Percentiles rank a stretch among this genome's conserved stretches.
These are phyloP conservation scores for Phlebiopsis flavidoalba DNA, from an alignment of 768 basidiomycete species.

Conservation along the genomic window DNA sequence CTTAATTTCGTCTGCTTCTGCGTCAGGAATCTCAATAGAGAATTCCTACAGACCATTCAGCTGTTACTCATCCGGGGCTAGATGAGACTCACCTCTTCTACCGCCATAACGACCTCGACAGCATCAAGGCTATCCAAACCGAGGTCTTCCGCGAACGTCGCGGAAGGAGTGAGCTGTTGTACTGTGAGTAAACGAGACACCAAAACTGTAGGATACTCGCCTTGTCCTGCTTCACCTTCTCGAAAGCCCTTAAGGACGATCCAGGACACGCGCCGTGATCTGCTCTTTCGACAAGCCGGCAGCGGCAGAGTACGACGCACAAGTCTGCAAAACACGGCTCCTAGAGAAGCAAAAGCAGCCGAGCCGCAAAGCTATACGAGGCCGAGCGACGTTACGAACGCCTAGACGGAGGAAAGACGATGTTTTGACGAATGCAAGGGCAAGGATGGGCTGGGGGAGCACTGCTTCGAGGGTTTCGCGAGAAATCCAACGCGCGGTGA, in stretches of 20 bases:
- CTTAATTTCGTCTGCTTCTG: conserved; percentile 91
- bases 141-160: conserved; percentile 76
- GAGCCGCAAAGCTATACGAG: conserved; percentile 29
- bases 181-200: not conserved
- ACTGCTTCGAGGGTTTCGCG: too few relatives aligned
- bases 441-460: conserved; percentile 2
- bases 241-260: conserved; percentile 84
- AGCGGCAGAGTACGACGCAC: conserved; percentile 58
- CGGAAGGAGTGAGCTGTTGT: conserved; percentile 54
- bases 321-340: conserved; percentile 27
- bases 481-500: conserved; percentile 16
- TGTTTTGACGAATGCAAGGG: conserved; percentile 22
- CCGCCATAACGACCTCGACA: conserved; percentile 98
- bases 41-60: conserved; percentile 64
- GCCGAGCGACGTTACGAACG: conserved; percentile 38
- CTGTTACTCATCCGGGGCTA: not conserved
- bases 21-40: conserved; percentile 95
- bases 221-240: conserved; percentile 79
- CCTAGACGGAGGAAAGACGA: conserved; percentile 56
- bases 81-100: conserved; percentile 68
- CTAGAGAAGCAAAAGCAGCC: conserved; percentile 15
- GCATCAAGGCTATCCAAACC: conserved; percentile 95
- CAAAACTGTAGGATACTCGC: conserved; percentile 28
- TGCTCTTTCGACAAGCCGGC: conserved; percentile 59
- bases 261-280: conserved; percentile 72